A percentile compares a stretch with the other conserved stretches of the same genome.
These are phyloP conservation scores for Maudiozyma barnettii DNA, from an alignment of 805 yeast genomes.

Conservation along the genomic window DNA sequence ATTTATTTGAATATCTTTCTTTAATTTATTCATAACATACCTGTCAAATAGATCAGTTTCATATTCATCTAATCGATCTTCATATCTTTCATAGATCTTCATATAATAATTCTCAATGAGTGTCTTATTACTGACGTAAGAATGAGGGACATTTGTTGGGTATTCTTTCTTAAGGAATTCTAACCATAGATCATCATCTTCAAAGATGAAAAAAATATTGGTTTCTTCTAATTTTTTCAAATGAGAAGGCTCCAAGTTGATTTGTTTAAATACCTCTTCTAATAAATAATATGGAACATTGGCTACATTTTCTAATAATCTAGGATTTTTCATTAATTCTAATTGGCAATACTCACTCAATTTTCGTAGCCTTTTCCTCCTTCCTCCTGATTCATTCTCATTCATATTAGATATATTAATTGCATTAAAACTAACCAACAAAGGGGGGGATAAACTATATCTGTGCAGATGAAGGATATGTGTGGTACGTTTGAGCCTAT, in stretches of 20 bases:
- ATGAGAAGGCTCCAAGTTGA: conserved; percentile 27
- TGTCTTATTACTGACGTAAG: conserved; percentile 22
- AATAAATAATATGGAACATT: conserved; percentile 29
- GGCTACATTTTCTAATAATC: conserved; percentile 21
- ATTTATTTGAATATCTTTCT: conserved; percentile 15
- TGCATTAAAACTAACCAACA: too few relatives aligned
- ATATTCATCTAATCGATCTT: background rate
- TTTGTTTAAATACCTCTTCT: conserved; percentile 21
- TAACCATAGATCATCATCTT: conserved; percentile 33
- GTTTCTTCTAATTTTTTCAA: conserved; percentile 24
- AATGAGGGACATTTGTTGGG: conserved; percentile 28
- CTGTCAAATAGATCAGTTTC: conserved; percentile 12
- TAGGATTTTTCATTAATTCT: conserved; percentile 18
- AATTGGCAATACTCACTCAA: conserved; percentile 18
- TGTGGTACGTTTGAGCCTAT: too few relatives aligned
- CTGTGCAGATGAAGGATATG: too few relatives aligned
- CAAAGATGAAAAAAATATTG: conserved; percentile 29
- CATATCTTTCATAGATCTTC: background rate
- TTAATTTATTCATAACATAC: conserved; percentile 10
- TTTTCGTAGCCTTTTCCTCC: conserved; percentile 7
- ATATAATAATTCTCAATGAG: conserved; percentile 16
- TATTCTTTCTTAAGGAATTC: conserved; percentile 26
- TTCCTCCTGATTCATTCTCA: too few relatives aligned
- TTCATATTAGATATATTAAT: too few relatives aligned
- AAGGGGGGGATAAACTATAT: too few relatives aligned